phyloP scores from a whole-genome alignment of 306 rosid species.

The Castanopsis chinensis region DNA sequence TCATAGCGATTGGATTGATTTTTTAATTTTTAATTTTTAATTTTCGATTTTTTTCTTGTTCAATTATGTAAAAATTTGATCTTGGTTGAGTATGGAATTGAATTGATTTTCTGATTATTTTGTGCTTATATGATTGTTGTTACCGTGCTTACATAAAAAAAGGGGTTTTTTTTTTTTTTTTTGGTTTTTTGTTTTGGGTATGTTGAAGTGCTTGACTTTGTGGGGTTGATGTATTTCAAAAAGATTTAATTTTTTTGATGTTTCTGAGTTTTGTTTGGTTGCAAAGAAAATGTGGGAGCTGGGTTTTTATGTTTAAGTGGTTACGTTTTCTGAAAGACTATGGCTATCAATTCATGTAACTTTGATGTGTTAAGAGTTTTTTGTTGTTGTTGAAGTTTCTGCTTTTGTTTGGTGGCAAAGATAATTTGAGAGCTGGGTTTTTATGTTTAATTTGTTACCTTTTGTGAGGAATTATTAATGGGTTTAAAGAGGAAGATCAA shows the following conservation, averaged over 20 bases:
- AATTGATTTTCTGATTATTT: background rate
- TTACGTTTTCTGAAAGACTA: background rate
- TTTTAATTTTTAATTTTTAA: background rate
- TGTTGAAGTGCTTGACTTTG: no score
- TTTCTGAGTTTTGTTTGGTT: conserved; percentile 6
- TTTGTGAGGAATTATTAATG: background rate
- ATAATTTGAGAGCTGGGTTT: background rate
- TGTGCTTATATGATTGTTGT: no score
- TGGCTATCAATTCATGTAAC: background rate
- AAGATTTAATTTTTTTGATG: no score
- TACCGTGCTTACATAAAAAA: no score
- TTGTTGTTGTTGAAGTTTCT: background rate
- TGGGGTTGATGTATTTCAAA: no score
- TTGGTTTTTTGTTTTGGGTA: no score
- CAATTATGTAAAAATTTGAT: background rate
- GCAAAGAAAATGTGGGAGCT: background rate
- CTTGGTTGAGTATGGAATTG: background rate
- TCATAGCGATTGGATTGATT: background rate
- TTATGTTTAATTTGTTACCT: background rate
- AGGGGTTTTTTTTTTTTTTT: no score
- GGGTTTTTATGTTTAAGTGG: background rate
- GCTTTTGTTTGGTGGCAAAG: background rate
- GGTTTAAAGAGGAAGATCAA: background rate
- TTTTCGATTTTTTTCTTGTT: background rate
- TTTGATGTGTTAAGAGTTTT: no score